A percentile compares a stretch with the other conserved stretches of the same genome.
Evolutionary conservation across 805 yeast species (phyloP).

Genomic region (Kurtzmaniella fragi): DNA sequence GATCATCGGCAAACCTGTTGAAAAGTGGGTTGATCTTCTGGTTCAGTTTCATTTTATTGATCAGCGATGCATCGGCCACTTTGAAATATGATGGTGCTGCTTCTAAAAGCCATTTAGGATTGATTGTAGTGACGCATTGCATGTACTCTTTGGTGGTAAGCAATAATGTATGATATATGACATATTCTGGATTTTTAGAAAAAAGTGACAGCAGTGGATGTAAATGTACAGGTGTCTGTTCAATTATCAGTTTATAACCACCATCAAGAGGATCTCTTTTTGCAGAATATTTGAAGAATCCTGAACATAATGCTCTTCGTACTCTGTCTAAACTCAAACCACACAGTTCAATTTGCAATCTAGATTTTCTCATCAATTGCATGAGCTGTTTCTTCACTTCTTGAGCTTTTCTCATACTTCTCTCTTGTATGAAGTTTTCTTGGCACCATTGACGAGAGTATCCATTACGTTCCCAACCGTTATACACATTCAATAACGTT

Average conservation of each 20-base stretch:
- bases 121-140: constrained; percentile 82
- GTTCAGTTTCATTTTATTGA: constrained; percentile 47
- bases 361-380: constrained; percentile 48
- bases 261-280: constrained; percentile 52
- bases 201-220: constrained; percentile 84
- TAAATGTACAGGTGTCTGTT: constrained; percentile 67
- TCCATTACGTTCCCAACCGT: constrained; percentile 59
- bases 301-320: constrained; percentile 60
- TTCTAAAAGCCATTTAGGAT: constrained; percentile 73
- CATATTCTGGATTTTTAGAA: constrained; percentile 64
- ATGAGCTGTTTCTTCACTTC: constrained; percentile 75
- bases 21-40: constrained; percentile 73
- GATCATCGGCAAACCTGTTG: constrained; percentile 53
- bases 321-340: constrained; percentile 52
- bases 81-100: constrained; percentile 71
- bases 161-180: constrained; percentile 75
- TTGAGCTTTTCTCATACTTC: constrained; percentile 69
- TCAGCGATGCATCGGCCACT: constrained; percentile 46
- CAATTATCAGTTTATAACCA: constrained; percentile 53
- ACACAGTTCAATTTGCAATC: constrained; percentile 44
- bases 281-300: constrained; percentile 64
- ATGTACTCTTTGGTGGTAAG: constrained; percentile 86
- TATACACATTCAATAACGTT: constrained; percentile 74
- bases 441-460: constrained; percentile 70
- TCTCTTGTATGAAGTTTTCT: constrained; percentile 75